Evolutionary conservation across 148 eudicot species (phyloP).

Genomic region (Rhododendron ferrugineum): DNA sequence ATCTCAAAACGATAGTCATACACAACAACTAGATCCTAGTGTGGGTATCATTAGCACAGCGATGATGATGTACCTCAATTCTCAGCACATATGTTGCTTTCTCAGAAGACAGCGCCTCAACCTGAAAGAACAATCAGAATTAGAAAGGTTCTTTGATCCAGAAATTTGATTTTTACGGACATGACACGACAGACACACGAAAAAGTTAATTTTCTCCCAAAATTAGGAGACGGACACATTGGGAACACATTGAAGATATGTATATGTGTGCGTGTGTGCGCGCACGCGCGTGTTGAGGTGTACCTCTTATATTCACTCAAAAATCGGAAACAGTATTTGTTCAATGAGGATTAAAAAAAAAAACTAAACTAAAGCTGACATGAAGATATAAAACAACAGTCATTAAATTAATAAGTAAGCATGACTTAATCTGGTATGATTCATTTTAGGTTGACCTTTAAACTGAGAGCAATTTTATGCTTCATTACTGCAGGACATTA

Average conservation of each 20-base stretch:
- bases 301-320: not conserved
- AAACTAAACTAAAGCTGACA: not conserved
- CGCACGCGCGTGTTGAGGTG: not conserved
- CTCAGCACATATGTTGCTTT: conserved; percentile 72
- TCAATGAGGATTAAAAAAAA: not conserved
- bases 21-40: not conserved
- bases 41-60: not conserved
- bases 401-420: not conserved
- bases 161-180: not conserved
- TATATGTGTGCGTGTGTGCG: not conserved
- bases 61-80: conserved; percentile 59
- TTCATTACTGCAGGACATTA: not conserved
- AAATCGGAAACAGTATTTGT: not conserved
- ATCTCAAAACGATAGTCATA: not conserved
- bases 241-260: not conserved
- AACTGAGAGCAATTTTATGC: not conserved
- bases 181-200: not conserved
- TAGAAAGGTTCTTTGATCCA: not conserved
- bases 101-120: conserved; percentile 88
- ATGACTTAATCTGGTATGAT: not conserved
- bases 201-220: not conserved
- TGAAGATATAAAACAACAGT: not conserved
- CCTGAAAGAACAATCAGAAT: conserved; percentile 45
- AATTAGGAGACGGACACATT: not conserved
- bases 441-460: not conserved